Conservation (phyloP, 352 stramenopile species). For the Phytophthora meadii region DNA sequence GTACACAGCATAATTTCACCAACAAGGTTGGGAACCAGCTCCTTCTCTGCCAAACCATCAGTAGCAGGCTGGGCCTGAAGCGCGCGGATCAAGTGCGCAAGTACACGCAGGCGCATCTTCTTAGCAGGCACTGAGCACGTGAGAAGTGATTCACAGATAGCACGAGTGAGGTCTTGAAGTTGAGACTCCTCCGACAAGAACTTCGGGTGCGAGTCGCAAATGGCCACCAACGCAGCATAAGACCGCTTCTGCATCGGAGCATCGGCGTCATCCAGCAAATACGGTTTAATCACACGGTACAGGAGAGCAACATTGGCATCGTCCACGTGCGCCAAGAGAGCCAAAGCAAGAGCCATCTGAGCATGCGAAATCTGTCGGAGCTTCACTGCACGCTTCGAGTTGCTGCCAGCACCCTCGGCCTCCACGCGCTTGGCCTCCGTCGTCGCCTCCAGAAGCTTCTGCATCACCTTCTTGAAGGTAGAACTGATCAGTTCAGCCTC, state of each 20-base stretch:
- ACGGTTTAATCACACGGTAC: conserved; percentile 91
- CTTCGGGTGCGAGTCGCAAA: conserved; percentile 84
- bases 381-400: conserved; percentile 55
- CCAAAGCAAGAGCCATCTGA: conserved; percentile 82
- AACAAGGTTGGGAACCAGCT: conserved; percentile 92
- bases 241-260: conserved; percentile 89
- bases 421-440: conserved; percentile 79
- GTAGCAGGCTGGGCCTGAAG: conserved; percentile 69
- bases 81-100: conserved; percentile 80
- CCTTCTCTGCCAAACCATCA: conserved; percentile 59
- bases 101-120: conserved; percentile 95
- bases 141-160: conserved; percentile 94
- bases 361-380: conserved; percentile 72
- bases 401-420: conserved; percentile 39
- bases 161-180: conserved; percentile 92
- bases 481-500: conserved; percentile 67
- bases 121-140: conserved; percentile 95
- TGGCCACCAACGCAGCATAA: conserved; percentile 86
- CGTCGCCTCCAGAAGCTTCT: conserved; percentile 88
- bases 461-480: conserved; percentile 91
- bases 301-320: conserved; percentile 76
- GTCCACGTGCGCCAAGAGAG: conserved; percentile 83
- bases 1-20: conserved; percentile 96
- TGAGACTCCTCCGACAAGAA: conserved; percentile 83
- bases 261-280: conserved; percentile 87